Percentiles rank a stretch among this genome's conserved stretches.
These are phyloP conservation scores for Beta vulgaris DNA, from an alignment of 148 eudicot species.

Conservation along the genomic window DNA sequence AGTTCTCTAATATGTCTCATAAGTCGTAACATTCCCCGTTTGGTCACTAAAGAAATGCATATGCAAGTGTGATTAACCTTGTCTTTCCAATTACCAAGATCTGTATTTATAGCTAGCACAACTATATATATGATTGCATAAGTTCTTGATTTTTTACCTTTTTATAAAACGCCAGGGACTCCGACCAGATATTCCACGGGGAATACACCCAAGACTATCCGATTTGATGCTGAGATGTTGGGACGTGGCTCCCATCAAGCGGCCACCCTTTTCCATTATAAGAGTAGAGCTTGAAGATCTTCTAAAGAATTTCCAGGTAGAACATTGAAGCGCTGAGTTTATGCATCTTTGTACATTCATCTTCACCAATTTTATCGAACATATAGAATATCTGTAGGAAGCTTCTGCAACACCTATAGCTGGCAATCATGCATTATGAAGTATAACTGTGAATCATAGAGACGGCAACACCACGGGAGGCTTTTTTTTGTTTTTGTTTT, in stretches of 20 bases:
- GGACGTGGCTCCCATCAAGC: slow-evolving; percentile 51
- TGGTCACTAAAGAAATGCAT: not conserved
- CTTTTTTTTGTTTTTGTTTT: not conserved
- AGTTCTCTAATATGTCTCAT: not conserved
- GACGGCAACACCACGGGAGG: slow-evolving; percentile 23
- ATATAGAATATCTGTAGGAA: slow-evolving; percentile 26
- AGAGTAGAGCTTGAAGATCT: slow-evolving; percentile 64
- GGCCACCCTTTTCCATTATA: slow-evolving; percentile 72
- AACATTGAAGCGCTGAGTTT: not conserved
- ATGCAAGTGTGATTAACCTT: not conserved
- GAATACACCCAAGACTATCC: slow-evolving; percentile 58
- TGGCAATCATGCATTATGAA: slow-evolving; percentile 19
- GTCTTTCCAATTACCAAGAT: not conserved
- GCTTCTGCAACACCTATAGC: slow-evolving; percentile 29
- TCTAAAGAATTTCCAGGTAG: slow-evolving; percentile 55
- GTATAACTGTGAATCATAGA: slow-evolving; percentile 17
- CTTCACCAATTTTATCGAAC: not conserved
- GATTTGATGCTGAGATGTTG: slow-evolving; percentile 81
- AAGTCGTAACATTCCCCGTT: not conserved
- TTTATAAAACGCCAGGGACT: slow-evolving; percentile 46
- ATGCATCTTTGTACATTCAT: not conserved
- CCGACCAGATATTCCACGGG: slow-evolving; percentile 74
- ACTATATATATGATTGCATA: not conserved
- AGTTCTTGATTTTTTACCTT: not conserved
- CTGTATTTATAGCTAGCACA: not conserved